Conservation (phyloP, 2,329 filamentous ascomycete genomes). For the Epichloe sp. region DNA sequence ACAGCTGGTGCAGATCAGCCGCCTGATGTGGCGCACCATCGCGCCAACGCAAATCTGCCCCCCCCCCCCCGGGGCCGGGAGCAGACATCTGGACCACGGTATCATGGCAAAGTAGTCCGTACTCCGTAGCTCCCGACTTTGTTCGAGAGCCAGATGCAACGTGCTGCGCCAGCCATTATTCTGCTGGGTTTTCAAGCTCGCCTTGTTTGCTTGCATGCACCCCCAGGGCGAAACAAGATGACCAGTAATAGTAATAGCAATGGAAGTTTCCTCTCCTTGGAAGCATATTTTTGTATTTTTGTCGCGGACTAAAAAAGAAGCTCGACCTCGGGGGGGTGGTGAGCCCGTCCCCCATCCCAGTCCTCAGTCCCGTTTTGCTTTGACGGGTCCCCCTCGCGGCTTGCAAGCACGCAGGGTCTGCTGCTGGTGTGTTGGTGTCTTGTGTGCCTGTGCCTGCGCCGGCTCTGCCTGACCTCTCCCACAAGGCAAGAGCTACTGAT, state of each 20-base stretch:
- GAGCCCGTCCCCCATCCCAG: background rate
- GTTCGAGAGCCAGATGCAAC: background rate
- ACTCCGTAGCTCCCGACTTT: background rate
- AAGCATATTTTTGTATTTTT: too few species aligned
- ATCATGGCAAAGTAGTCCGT: background rate
- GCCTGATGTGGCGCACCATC: conserved; percentile 10
- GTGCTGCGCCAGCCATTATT: background rate
- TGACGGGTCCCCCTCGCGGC: background rate
- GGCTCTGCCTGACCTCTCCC: background rate
- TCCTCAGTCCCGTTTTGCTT: background rate
- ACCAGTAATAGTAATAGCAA: too few species aligned
- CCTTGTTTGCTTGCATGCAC: background rate
- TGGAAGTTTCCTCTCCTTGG: too few species aligned
- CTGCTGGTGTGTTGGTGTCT: background rate
- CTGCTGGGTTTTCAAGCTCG: background rate
- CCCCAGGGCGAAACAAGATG: background rate
- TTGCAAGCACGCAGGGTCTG: background rate
- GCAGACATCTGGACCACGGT: background rate
- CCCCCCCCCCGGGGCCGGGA: conserved; percentile 1
- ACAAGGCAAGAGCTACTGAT: conserved; percentile 30
- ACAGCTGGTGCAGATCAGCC: conserved; percentile 1
- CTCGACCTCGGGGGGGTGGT: conserved; percentile 2
- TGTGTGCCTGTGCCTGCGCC: background rate
- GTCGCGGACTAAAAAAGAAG: background rate
- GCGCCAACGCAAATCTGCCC: background rate